Conservation (phyloP, 371 early-diverging fungal species). For the Dichotomocladium elegans region DNA sequence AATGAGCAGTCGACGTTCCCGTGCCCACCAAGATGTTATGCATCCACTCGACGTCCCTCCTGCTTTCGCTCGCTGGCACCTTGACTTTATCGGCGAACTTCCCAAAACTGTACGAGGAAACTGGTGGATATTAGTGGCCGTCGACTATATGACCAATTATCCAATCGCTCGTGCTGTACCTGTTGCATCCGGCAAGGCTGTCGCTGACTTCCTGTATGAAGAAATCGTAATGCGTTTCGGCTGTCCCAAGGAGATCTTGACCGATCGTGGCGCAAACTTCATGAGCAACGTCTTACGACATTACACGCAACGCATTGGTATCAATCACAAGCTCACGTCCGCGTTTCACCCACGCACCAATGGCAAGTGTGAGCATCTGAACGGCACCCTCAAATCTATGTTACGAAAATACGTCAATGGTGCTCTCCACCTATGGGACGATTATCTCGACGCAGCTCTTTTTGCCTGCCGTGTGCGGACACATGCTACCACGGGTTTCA, state of each 20-base stretch:
- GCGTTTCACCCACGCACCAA: slow-evolving; percentile 20
- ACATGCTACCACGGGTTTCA: neutral
- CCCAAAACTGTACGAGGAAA: slow-evolving; percentile 9
- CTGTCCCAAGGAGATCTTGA: slow-evolving; percentile 15
- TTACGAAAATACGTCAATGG: slow-evolving; percentile 3
- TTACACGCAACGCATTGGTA: too few species aligned
- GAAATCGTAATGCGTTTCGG: slow-evolving; percentile 30
- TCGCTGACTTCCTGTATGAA: slow-evolving; percentile 12
- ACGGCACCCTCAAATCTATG: slow-evolving; percentile 7
- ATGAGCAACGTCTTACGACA: too few species aligned
- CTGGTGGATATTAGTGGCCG: slow-evolving; percentile 19
- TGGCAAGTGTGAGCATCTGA: slow-evolving; percentile 17
- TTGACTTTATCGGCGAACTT: slow-evolving; percentile 20
- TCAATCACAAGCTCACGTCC: slow-evolving; percentile 14
- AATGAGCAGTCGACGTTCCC: too few species aligned
- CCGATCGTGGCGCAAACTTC: slow-evolving; percentile 22
- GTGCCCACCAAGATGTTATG: too few species aligned
- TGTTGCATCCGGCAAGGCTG: slow-evolving; percentile 14
- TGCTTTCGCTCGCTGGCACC: slow-evolving; percentile 16
- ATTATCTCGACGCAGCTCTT: too few species aligned
- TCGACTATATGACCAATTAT: slow-evolving; percentile 40
- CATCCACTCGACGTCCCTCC: neutral
- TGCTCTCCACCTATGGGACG: slow-evolving; percentile 4
- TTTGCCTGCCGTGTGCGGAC: too few species aligned
- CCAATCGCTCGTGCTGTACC: slow-evolving; percentile 28